These are phyloP conservation scores for Aspergillus arachidicola DNA, from an alignment of 2,329 filamentous ascomycete genomes.

Conservation along the genomic window DNA sequence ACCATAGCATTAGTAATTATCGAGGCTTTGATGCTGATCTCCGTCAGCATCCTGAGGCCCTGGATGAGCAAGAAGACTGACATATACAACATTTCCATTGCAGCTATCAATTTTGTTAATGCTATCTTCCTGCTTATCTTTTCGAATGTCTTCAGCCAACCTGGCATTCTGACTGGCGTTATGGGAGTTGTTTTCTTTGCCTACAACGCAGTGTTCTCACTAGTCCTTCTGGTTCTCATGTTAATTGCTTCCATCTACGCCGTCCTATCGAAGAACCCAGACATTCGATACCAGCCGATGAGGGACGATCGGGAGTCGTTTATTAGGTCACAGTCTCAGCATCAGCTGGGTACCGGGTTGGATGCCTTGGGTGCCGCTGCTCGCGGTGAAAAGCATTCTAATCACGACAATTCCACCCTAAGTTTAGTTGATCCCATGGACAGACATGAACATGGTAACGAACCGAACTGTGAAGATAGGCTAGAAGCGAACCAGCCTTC, in stretches of 20 bases:
- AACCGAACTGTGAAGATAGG: not conserved
- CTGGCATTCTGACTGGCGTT: slow-evolving; percentile 78
- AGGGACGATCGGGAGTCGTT: slow-evolving; percentile 91
- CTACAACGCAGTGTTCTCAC: slow-evolving; percentile 78
- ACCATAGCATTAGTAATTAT: slow-evolving; percentile 81
- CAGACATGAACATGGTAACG: slow-evolving; percentile 46
- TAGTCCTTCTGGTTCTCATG: slow-evolving; percentile 80
- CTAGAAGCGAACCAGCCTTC: slow-evolving; percentile 42
- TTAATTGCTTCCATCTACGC: slow-evolving; percentile 74
- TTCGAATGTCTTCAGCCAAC: slow-evolving; percentile 80
- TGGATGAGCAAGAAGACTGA: slow-evolving; percentile 99
- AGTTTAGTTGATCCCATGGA: slow-evolving; percentile 49
- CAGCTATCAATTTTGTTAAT: slow-evolving; percentile 85
- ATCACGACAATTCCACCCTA: slow-evolving; percentile 41
- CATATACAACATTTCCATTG: slow-evolving; percentile 91
- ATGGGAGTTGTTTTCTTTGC: slow-evolving; percentile 89
- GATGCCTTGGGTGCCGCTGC: slow-evolving; percentile 87
- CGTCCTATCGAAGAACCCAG: slow-evolving; percentile 87
- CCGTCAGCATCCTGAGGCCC: slow-evolving; percentile 76
- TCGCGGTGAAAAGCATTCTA: slow-evolving; percentile 71
- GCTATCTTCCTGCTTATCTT: slow-evolving; percentile 86
- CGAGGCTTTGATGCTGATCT: slow-evolving; percentile 76
- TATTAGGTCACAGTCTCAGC: slow-evolving; percentile 87
- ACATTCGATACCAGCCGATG: slow-evolving; percentile 93
- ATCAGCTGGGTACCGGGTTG: slow-evolving; percentile 73